These are phyloP conservation scores for Phytophthora hibernalis DNA, from an alignment of 352 stramenopile genomes.

Conservation along the genomic window DNA sequence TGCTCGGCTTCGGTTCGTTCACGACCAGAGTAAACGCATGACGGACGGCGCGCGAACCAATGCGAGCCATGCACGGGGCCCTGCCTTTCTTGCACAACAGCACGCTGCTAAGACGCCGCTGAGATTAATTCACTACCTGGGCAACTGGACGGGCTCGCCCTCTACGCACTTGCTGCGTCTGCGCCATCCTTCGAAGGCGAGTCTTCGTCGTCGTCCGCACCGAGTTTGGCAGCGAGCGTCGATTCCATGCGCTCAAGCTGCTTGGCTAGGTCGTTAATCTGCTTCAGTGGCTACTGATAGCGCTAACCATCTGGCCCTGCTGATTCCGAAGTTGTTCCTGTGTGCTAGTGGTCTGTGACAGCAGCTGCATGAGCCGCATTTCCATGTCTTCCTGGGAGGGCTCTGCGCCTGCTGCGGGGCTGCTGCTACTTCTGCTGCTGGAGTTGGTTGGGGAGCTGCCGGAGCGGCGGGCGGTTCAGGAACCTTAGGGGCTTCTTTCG, in stretches of 20 bases:
- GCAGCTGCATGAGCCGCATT: constrained; percentile 75
- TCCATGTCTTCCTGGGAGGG: constrained; percentile 76
- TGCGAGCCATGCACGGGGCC: constrained; percentile 20
- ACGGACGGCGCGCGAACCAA: constrained; percentile 21
- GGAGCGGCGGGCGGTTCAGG: not conserved
- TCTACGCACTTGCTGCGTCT: constrained; percentile 45
- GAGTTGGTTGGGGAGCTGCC: not conserved
- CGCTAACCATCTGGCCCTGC: constrained; percentile 85
- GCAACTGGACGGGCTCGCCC: constrained; percentile 28
- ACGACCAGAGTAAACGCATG: constrained; percentile 35
- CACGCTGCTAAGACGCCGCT: constrained; percentile 23
- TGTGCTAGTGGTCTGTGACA: constrained; percentile 86
- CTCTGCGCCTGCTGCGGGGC: constrained; percentile 22
- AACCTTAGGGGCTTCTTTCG: constrained; percentile 23
- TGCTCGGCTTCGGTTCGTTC: constrained; percentile 27
- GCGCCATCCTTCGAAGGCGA: constrained; percentile 28
- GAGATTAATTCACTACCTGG: constrained; percentile 40
- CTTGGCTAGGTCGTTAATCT: constrained; percentile 85
- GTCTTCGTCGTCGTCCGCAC: constrained; percentile 31
- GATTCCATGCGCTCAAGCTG: constrained; percentile 87
- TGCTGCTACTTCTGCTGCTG: constrained; percentile 1
- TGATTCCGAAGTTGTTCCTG: constrained; percentile 88
- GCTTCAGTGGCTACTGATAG: constrained; percentile 81
- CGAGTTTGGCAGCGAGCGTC: constrained; percentile 74
- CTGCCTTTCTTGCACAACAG: constrained; percentile 42